These are phyloP conservation scores for Aspergillus fijiensis DNA, from an alignment of 2,329 filamentous ascomycete species.

Conservation along the genomic window DNA sequence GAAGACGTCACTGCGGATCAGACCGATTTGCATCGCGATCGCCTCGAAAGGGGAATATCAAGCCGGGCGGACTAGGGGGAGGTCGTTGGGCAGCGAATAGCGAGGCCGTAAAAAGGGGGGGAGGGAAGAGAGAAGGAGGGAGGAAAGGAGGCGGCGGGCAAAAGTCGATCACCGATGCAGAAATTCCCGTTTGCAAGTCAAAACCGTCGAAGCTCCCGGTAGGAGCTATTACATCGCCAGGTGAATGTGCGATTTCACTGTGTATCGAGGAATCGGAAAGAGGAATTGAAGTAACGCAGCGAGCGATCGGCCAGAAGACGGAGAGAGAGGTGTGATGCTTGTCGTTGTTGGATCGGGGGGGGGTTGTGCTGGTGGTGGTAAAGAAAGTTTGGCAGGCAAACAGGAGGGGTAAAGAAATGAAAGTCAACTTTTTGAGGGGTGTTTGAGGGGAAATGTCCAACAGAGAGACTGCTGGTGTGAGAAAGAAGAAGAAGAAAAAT, in stretches of 20 bases:
- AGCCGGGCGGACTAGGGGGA: constrained; percentile 11
- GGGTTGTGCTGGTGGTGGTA: neutral
- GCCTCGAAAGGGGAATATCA: constrained; percentile 2
- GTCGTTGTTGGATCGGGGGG: neutral
- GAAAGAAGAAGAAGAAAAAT: neutral
- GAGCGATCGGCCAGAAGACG: neutral
- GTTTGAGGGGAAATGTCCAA: neutral
- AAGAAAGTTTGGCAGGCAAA: neutral
- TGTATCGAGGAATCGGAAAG: neutral
- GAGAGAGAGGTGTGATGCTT: neutral
- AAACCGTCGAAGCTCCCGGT: constrained; percentile 7
- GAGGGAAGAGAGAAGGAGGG: constrained; percentile 11
- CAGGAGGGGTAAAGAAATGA: neutral
- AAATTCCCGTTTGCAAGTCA: constrained; percentile 6
- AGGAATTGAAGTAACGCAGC: neutral
- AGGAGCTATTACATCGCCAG: constrained; percentile 17
- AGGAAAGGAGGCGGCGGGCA: constrained; percentile 16
- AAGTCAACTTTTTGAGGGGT: neutral
- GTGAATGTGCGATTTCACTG: neutral
- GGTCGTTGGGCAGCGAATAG: constrained; percentile 14
- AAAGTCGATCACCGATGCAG: constrained; percentile 17
- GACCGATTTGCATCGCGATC: constrained; percentile 20
- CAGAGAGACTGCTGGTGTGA: neutral
- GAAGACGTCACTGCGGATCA: constrained; percentile 15
- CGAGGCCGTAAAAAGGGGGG: constrained; percentile 17